phyloP scores from a whole-genome alignment of 2,329 filamentous ascomycete species.

The Thelonectria rubi region DNA sequence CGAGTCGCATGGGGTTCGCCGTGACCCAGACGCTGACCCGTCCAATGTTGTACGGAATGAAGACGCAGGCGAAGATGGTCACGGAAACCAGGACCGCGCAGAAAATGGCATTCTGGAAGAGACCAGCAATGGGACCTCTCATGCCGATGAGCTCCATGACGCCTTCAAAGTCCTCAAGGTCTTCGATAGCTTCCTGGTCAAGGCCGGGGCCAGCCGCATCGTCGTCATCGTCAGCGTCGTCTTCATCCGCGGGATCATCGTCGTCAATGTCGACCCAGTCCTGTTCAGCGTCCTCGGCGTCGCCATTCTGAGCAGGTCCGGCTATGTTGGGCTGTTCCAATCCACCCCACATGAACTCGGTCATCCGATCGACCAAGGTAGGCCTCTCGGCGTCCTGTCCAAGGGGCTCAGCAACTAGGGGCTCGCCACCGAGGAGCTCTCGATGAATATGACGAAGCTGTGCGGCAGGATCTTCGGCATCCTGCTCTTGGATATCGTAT shows the following conservation, averaged over 20 bases:
- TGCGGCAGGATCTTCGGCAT: conserved; percentile 3
- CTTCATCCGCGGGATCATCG: conserved; percentile 33
- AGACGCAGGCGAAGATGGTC: conserved; percentile 86
- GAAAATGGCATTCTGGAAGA: conserved; percentile 95
- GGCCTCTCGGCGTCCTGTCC: conserved; percentile 25
- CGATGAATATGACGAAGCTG: conserved; percentile 23
- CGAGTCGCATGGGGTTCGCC: conserved; percentile 80
- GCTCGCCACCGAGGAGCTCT: conserved; percentile 19
- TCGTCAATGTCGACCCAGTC: conserved; percentile 53
- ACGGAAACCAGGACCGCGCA: conserved; percentile 89
- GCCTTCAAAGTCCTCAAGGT: conserved; percentile 94
- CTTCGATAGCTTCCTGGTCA: conserved; percentile 79
- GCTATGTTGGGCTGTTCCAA: conserved; percentile 51
- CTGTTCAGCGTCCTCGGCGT: conserved; percentile 58
- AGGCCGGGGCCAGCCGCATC: conserved; percentile 72
- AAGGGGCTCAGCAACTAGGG: conserved; percentile 8
- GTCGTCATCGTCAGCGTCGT: conserved; percentile 54
- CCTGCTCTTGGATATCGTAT: neutral
- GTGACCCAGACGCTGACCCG: conserved; percentile 83
- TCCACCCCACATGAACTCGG: conserved; percentile 71
- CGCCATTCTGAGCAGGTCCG: conserved; percentile 51
- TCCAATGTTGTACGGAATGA: conserved; percentile 91
- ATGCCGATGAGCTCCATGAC: conserved; percentile 96
- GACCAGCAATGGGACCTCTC: conserved; percentile 87
- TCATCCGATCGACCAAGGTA: conserved; percentile 50